A percentile compares a stretch with the other conserved stretches of the same genome.
Conservation (phyloP, 202 grass and related monocot genomes). For the Cymbopogon flexuosus region DNA sequence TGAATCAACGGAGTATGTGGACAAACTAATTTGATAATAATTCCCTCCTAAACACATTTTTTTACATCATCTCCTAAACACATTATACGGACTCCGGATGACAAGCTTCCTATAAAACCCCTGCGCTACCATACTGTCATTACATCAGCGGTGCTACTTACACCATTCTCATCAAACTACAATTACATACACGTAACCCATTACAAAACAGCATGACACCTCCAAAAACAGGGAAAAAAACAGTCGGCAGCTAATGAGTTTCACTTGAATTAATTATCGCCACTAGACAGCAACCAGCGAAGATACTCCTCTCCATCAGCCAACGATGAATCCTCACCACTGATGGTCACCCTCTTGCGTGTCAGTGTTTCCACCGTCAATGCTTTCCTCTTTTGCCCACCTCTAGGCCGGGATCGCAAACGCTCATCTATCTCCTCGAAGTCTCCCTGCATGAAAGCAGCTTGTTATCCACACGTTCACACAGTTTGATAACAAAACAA, state of each 20-base stretch:
- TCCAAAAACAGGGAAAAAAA: not conserved
- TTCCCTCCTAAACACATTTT: too few relatives aligned
- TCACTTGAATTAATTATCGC: not conserved
- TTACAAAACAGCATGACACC: slow-evolving; percentile 22
- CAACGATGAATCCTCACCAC: not conserved
- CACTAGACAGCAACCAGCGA: slow-evolving; percentile 49
- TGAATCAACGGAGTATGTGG: too few relatives aligned
- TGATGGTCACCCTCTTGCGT: slow-evolving; percentile 54
- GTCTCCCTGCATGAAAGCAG: slow-evolving; percentile 41
- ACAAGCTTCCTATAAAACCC: too few relatives aligned
- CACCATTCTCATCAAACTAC: not conserved
- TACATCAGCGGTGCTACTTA: not conserved
- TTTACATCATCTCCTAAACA: too few relatives aligned
- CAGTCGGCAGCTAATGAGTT: not conserved
- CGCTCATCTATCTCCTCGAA: slow-evolving; percentile 56
- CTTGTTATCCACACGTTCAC: not conserved
- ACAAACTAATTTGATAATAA: too few relatives aligned
- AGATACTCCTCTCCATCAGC: slow-evolving; percentile 48
- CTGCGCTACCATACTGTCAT: not conserved
- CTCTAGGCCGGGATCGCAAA: slow-evolving; percentile 26
- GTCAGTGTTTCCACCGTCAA: slow-evolving; percentile 44
- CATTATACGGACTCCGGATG: too few relatives aligned
- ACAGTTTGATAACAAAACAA: not conserved
- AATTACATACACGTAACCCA: not conserved
- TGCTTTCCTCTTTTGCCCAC: slow-evolving; percentile 59